Evolutionary conservation across 1,139 yeast species (phyloP), one percentile per base, ranked within the genome.

Genomic region (Blastobotrys proliferans): DNA sequence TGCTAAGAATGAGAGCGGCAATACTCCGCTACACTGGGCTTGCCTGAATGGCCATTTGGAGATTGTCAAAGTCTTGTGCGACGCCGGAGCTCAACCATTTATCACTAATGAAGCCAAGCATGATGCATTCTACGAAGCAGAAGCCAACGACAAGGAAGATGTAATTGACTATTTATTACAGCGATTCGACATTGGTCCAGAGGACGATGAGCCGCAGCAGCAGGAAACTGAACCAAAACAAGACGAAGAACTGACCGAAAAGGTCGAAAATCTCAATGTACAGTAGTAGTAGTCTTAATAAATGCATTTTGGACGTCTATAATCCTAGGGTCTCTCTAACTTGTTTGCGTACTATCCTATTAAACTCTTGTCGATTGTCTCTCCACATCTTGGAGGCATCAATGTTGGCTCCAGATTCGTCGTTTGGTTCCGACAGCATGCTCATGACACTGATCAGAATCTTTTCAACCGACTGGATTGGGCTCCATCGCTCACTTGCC

Each of bases 401-500:
- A 44, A 92, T 84, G 60, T 92, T 88, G 40, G 98, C 98, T 4
- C 97, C 97, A 57, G 95, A 83, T 63, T 90, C 97, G 24, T 87
- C 85, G 60, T 92, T 92, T 3, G 98, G 97, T 63, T 92, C 97
- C 38, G 97, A 95, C 52, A 92, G 73, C 97, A 92, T 90, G 56
- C 95, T 84, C 76, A 88, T 79, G 21, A 92, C 97, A 63, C 95
- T 83, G 48, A 92, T 68, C 50, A 92, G 70, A 48, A 92, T 92
- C 74, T 92, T 92, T 66, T 92, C 98, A 21, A 92, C 90, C 58
- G 95, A 85, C 63, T 92, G 98, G 35, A 92, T 92, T 0, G 98
- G 98, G 6, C 95, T 84, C 98, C 98, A 92, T 51, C 98, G 73
- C 65, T 92, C 98, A 52, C 90, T 94, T 0, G 97, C 95, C 26